These are phyloP conservation scores for Cytospora chrysosperma DNA, from an alignment of 2,329 filamentous ascomycete genomes.

Conservation along the genomic window DNA sequence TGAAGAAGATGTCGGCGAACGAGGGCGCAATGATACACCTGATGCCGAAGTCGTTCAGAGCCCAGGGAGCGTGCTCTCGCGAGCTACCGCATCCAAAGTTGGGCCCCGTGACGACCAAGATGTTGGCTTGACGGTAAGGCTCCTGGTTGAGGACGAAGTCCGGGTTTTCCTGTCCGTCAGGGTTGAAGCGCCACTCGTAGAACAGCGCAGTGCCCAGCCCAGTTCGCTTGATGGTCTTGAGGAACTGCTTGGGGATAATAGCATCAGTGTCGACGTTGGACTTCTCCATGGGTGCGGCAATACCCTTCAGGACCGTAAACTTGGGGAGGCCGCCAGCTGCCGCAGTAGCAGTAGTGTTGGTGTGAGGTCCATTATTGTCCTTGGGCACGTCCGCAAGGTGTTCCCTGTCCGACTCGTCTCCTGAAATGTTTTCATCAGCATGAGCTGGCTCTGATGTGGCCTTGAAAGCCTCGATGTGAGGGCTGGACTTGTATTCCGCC, in stretches of 20 bases:
- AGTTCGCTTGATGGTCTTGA: slow-evolving; percentile 98
- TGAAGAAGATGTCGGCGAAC: slow-evolving; percentile 92
- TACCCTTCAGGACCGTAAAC: slow-evolving; percentile 80
- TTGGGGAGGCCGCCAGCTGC: slow-evolving; percentile 69
- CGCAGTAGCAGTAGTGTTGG: slow-evolving; percentile 56
- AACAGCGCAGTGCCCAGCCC: slow-evolving; percentile 88
- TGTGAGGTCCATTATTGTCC: slow-evolving; percentile 60
- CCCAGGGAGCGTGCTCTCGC: slow-evolving; percentile 96
- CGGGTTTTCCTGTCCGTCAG: slow-evolving; percentile 71
- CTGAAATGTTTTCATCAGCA: slow-evolving; percentile 52
- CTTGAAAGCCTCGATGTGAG: slow-evolving; percentile 58
- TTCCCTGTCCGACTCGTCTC: slow-evolving; percentile 54
- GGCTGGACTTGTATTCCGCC: slow-evolving; percentile 57
- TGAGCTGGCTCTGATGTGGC: slow-evolving; percentile 44
- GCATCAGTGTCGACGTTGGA: slow-evolving; percentile 97
- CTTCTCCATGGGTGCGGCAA: slow-evolving; percentile 82
- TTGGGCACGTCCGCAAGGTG: slow-evolving; percentile 57
- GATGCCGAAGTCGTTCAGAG: slow-evolving; percentile 94
- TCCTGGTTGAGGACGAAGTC: slow-evolving; percentile 89
- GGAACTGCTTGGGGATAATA: slow-evolving; percentile 98
- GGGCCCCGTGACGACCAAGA: slow-evolving; percentile 83
- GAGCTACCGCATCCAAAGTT: slow-evolving; percentile 96
- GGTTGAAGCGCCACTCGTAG: slow-evolving; percentile 75
- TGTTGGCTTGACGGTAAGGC: slow-evolving; percentile 80
- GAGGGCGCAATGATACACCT: slow-evolving; percentile 88